Base-by-base conservation (phyloP, 1,284 basidiomycete species). In the Apiotrichum gamsii region DNA sequence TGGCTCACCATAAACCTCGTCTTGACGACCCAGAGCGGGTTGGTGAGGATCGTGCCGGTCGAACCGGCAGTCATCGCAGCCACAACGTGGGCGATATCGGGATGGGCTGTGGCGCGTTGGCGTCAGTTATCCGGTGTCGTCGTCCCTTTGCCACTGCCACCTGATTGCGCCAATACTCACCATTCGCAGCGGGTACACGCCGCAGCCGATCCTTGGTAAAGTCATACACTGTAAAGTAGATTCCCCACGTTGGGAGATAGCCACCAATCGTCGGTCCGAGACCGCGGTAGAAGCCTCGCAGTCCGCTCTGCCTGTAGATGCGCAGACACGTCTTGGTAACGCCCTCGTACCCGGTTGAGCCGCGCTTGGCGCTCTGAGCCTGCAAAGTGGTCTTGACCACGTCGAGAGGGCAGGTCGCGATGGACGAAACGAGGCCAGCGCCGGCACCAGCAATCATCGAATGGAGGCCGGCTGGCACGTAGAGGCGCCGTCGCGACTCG, bases 161-260 rank as follows among this genome's bases (percentile, higher is more conserved):
- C n/a, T n/a, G n/a, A n/a, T n/a, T n/a, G n/a, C n/a, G 10, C 15
- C 10, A 10, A 29, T 21, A 41, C 51, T 43, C 44, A 44, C 43
- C 50, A 38, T 16, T 40, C 21, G 49, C 44, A 3, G 43, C n/a
- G 9, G 40, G 39, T 5, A 47, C 32, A 8, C 19, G 81, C 33
- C 87, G 87, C 62, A 91, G 83, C 29, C 77, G 74, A 20, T 80
- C 80, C 77, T 95, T 95, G 72, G 91, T 86, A 51, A 85, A 82
- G 74, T 96, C 91, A 73, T 95, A 95, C 16, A 96, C 88, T n/a
- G 89, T 83, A 70, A 96, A 96, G 72, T 95, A 96, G 60, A 96
- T 96, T 21, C 90, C 91, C 91, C 91, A 95, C 9, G 91, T 96
- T 20, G 91, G 91, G 32, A 96, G 80, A 72, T 96, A 95, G 8